Evolutionary conservation across 2,329 filamentous ascomycete species (phyloP).

Genomic region (Sclerotinia nivalis): DNA sequence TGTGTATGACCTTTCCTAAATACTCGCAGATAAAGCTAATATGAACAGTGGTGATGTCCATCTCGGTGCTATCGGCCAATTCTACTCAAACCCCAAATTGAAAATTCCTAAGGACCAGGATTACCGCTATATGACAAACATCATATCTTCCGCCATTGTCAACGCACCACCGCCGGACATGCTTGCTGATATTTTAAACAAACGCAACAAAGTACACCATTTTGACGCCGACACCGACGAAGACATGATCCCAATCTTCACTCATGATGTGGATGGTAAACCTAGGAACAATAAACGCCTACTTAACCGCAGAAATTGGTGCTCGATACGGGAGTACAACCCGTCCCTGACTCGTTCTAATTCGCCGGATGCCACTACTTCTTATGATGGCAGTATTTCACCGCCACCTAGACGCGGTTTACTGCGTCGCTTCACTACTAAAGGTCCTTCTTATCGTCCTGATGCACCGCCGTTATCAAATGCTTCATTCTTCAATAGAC

Average conservation of each 20-base stretch:
- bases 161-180: slow-evolving; percentile 87
- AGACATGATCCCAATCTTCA: slow-evolving; percentile 93
- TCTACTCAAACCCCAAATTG: slow-evolving; percentile 88
- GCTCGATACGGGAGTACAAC: slow-evolving; percentile 81
- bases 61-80: slow-evolving; percentile 87
- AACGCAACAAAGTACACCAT: slow-evolving; percentile 79
- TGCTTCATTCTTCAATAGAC: slow-evolving; percentile 45
- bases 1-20: slow-evolving; percentile 39
- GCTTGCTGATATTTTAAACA: slow-evolving; percentile 89
- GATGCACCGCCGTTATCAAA: slow-evolving; percentile 38
- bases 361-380: slow-evolving; percentile 55
- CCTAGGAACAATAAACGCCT: slow-evolving; percentile 87
- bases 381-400: slow-evolving; percentile 45
- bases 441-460: slow-evolving; percentile 39
- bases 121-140: slow-evolving; percentile 94
- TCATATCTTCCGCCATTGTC: slow-evolving; percentile 91
- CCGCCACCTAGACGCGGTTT: slow-evolving; percentile 36
- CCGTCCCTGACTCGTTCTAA: slow-evolving; percentile 74
- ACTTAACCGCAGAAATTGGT: slow-evolving; percentile 92
- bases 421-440: slow-evolving; percentile 39
- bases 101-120: slow-evolving; percentile 82
- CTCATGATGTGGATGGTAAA: slow-evolving; percentile 84
- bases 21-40: slow-evolving; percentile 28
- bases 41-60: slow-evolving; percentile 82
- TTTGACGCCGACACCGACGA: slow-evolving; percentile 81